phyloP scores from a whole-genome alignment of 805 yeast genomes.

The Candida verbasci region DNA sequence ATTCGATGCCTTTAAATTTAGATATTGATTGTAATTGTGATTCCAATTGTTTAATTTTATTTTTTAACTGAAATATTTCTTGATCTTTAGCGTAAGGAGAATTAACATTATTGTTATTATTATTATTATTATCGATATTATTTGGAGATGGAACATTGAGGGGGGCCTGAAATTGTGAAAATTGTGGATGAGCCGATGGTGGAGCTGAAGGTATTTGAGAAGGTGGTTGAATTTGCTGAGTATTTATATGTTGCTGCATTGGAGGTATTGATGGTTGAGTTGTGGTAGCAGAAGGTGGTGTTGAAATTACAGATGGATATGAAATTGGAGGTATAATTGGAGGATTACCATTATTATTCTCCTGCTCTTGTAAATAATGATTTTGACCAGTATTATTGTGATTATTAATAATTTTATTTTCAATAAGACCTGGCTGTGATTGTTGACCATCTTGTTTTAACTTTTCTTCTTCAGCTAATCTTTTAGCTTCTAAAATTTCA shows the following conservation, averaged over 20 bases:
- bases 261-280: background rate
- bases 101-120: no score
- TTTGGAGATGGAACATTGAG: constrained; percentile 1
- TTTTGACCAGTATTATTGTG: no score
- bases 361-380: no score
- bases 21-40: constrained; percentile 3
- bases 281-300: constrained; percentile 1
- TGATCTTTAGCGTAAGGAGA: constrained; percentile 3
- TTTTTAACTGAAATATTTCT: constrained; percentile 5
- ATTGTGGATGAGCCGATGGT: background rate
- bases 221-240: background rate
- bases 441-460: background rate
- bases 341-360: background rate
- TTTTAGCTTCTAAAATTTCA: constrained; percentile 16
- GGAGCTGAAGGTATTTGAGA: background rate
- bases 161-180: background rate
- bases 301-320: background rate
- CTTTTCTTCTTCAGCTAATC: constrained; percentile 18
- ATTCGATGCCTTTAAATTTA: background rate
- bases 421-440: background rate
- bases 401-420: no score
- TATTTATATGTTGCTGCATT: no score
- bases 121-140: background rate
- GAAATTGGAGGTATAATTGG: background rate
- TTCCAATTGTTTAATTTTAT: constrained; percentile 6